These are phyloP conservation scores for Cucurbita ficifolia DNA, from an alignment of 306 rosid species.

Conservation along the genomic window DNA sequence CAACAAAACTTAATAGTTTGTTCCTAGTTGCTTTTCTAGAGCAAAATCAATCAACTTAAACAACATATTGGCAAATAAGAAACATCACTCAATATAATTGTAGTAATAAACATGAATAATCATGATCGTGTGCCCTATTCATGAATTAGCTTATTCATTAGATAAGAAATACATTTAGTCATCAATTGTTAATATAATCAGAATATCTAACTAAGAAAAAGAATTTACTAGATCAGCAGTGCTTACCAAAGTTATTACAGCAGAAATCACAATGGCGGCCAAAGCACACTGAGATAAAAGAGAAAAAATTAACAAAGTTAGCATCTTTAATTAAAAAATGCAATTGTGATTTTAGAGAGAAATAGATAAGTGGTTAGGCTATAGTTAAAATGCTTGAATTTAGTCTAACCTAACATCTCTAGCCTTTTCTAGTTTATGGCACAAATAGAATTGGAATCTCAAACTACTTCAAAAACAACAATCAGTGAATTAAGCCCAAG, in stretches of 20 bases:
- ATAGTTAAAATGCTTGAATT: neutral
- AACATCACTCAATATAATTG: neutral
- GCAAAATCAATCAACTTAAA: neutral
- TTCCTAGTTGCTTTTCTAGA: neutral
- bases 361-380: neutral
- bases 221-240: neutral
- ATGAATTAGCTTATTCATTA: neutral
- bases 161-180: neutral
- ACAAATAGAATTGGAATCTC: neutral
- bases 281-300: conserved; percentile 56
- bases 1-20: neutral
- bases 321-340: neutral
- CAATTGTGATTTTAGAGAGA: neutral
- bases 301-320: conserved; percentile 12
- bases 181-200: neutral
- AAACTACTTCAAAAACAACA: neutral
- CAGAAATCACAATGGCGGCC: conserved; percentile 94
- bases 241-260: conserved; percentile 92
- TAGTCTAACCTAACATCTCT: neutral
- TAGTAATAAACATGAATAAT: neutral
- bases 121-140: neutral
- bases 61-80: too few relatives aligned
- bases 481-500: neutral
- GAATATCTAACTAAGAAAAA: neutral
- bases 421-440: neutral